Base-by-base conservation (phyloP, 2,329 filamentous ascomycete species). In the Epichloe sp. region DNA sequence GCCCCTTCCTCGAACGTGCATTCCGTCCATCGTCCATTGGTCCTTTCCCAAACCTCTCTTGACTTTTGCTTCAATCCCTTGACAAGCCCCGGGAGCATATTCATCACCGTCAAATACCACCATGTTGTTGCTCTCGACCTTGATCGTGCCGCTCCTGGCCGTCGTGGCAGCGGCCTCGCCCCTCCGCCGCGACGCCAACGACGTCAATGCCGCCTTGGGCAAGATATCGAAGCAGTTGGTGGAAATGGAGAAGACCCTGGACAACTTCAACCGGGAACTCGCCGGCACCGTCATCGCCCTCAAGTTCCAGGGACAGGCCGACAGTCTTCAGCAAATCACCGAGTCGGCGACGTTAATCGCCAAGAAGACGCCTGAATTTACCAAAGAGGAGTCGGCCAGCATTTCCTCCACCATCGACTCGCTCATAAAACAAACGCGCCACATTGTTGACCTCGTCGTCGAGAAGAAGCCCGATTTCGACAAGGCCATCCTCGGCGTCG, bases 391-490 rank as follows among this genome's bases (percentile, higher is more conserved):
- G 3, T 50, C 49, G 4, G 43, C 49, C 34, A 50, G 36, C 26
- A 35, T 50, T 17, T 43, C 49, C 10, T 21, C 23, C 7, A 4
- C 35, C 12, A 7, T 50, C 44, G 17, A 2, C 11, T 38, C 49
- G 15, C 43, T 50, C 6, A 42, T 43, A 0, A 36, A 42, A 50
- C 15, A 41, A n/a, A n/a, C n/a, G n/a, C n/a, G n/a, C n/a, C n/a
- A n/a, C n/a, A n/a, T 50, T n/a, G 43, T 50, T 4, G 49, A 50
- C 43, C 46, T 10, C 43, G 7, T 50, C 15, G 36, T 41, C 34
- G 12, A 14, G 15, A 46, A 46, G 21, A 46, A 47, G 35, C 43
- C 43, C 6, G 26, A 46, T 8, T 50, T 50, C 26, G 43, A 50
- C 43, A 50, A 38, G 36, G 43, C 49, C 36, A 50, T 50, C 23